Percentiles rank a stretch among this genome's conserved stretches.
Conservation (phyloP, 164 flowering plant species). For the Macadamia tetraphylla region DNA sequence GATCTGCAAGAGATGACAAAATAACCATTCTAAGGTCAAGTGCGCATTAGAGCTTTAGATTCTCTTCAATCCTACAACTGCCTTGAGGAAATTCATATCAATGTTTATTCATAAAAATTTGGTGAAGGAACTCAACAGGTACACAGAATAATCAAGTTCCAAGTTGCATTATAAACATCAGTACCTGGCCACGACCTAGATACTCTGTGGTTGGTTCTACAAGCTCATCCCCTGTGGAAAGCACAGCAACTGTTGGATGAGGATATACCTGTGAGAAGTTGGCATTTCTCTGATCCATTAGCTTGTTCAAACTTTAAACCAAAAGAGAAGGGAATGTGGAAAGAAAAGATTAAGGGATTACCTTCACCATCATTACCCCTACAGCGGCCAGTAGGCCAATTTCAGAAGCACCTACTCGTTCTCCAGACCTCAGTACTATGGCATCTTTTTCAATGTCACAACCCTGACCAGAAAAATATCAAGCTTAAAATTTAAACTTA, state of each 20-base stretch:
- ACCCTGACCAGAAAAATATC: conserved; percentile 44
- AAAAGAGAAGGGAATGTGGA: background rate
- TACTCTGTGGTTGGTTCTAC: conserved; percentile 61
- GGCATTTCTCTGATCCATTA: background rate
- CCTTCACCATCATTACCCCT: conserved; percentile 76
- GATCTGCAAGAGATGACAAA: conserved; percentile 46
- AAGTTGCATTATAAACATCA: conserved; percentile 3
- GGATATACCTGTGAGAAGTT: conserved; percentile 54
- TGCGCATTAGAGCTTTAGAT: background rate
- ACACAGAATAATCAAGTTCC: conserved; percentile 2
- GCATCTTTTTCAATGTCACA: conserved; percentile 72
- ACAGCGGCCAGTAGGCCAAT: conserved; percentile 82
- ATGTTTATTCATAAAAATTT: background rate
- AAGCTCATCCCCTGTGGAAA: conserved; percentile 97
- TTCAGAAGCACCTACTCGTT: conserved; percentile 71
- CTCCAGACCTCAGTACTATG: conserved; percentile 63
- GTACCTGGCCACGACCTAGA: conserved; percentile 88
- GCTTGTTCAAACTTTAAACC: background rate
- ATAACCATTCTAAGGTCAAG: background rate
- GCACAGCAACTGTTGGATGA: conserved; percentile 77
- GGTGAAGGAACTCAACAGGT: background rate
- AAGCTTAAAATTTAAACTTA: background rate
- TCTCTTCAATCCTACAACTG: background rate
- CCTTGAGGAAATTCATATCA: background rate
- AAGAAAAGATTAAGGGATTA: conserved; percentile 17